Conservation (phyloP, 169 alveolate genomes). For the Ichthyophthirius multifiliis region DNA sequence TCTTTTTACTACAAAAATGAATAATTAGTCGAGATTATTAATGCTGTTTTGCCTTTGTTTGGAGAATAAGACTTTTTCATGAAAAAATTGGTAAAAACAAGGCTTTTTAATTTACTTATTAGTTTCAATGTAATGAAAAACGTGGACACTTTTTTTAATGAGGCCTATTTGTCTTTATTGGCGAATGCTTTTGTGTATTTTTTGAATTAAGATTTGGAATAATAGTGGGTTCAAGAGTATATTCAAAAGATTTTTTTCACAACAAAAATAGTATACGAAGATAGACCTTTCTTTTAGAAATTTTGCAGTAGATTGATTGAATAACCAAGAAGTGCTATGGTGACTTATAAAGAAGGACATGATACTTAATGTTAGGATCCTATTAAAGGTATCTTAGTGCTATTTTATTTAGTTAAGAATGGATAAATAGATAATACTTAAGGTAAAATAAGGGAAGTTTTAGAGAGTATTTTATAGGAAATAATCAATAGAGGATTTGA, state of each 20-base stretch:
- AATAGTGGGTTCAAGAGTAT: neutral
- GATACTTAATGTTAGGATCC: constrained; percentile 36
- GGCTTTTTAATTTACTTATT: constrained; percentile 18
- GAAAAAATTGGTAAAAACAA: neutral
- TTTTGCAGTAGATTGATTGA: neutral
- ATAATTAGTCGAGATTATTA: constrained; percentile 3
- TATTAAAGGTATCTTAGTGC: neutral
- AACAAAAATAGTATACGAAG: neutral
- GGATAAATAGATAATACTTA: neutral
- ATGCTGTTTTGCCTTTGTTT: constrained; percentile 33
- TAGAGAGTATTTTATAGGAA: neutral
- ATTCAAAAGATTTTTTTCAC: constrained; percentile 16
- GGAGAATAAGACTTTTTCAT: constrained; percentile 17
- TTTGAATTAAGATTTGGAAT: neutral
- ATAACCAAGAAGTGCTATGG: constrained; percentile 10
- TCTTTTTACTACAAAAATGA: neutral
- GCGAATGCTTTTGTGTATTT: constrained; percentile 12
- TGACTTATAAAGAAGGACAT: constrained; percentile 4
- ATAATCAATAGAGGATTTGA: neutral
- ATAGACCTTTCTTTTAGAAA: neutral
- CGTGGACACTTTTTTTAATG: constrained; percentile 31
- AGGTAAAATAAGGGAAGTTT: neutral
- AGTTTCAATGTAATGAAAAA: constrained; percentile 34
- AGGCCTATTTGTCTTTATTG: constrained; percentile 32
- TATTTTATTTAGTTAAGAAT: neutral